These are phyloP conservation scores for Acacia pycnantha DNA, from an alignment of 331 rosid genomes.

Conservation along the genomic window DNA sequence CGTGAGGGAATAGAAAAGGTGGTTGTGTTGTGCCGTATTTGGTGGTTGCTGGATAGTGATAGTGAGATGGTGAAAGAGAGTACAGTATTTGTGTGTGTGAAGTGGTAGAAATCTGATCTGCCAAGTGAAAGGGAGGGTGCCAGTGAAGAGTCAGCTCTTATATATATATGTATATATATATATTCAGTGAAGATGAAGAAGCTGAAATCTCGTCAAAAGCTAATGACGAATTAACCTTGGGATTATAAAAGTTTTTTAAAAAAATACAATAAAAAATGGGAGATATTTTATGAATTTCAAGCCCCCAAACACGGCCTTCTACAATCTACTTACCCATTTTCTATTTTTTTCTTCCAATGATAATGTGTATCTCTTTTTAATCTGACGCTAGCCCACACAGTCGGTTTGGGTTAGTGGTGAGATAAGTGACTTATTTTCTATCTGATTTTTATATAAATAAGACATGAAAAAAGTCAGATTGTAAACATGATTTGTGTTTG, in stretches of 20 bases:
- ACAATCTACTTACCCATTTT: neutral
- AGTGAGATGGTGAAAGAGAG: neutral
- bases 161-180: neutral
- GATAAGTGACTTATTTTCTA: too few relatives aligned
- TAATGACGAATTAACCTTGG: constrained; percentile 45
- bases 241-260: constrained; percentile 9
- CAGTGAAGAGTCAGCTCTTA: neutral
- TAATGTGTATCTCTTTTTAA: neutral
- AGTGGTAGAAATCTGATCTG: neutral
- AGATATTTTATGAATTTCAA: constrained; percentile 44
- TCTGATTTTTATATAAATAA: too few relatives aligned
- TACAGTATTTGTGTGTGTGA: neutral
- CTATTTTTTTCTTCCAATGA: neutral
- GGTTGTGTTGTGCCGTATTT: neutral
- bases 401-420: too few relatives aligned
- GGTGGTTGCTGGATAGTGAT: neutral
- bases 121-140: neutral
- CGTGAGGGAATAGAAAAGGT: neutral
- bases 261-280: constrained; percentile 24
- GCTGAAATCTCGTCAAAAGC: constrained; percentile 27
- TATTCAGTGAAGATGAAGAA: constrained; percentile 5
- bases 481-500: too few relatives aligned
- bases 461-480: too few relatives aligned
- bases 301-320: constrained; percentile 44
- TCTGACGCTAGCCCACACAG: too few relatives aligned